Evolutionary conservation across 2,329 filamentous ascomycete species (phyloP), one percentile per base, ranked within the genome.

Genomic region (Teratosphaeria epicoccoides): DNA sequence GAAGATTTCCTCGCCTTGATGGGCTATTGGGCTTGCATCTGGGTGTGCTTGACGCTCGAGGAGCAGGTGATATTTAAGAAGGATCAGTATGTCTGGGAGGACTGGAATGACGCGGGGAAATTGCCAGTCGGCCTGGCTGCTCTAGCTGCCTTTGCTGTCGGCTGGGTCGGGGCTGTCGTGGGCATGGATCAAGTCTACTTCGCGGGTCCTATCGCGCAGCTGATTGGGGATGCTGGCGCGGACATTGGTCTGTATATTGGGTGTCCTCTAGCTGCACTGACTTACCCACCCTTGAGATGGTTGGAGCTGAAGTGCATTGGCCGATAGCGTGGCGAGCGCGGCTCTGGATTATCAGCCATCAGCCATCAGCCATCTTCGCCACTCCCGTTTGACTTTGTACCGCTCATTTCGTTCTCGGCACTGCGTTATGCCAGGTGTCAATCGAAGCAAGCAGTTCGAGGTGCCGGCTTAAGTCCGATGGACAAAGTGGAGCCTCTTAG

Each of bases 1-100:
- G 63, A 70, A 49, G 68, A 71, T 51, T 73, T 75, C 51, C 60
- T 76, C 14, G 70, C 72, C 6, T 54, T 75, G 17, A 74, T 76
- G 57, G 70, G 71, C 4, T 75, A 76, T 54, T 75, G 72, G 72
- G 59, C 71, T 7, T 61, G 66, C 20, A 69, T 71, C 33, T 74
- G 68, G 65, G 58, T 74, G 47, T 65, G 67, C 29, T 71, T 75
- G 43, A 61, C 69, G 5, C 46, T 73, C 2, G 64, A 73, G 52
- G 69, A 75, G 55, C 67, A 74, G 43, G 11, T 72, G 14, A 55
- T 75, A 5, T 75, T 75, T 61, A 66, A 66, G 28, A 61, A 66
- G 24, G 55, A 58, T n/a, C 59, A 61, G 2, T 73, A 69, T 55
- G 68, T 72, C 56, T 73, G 71, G 71, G 55, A 65, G 10, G 60